Percentiles rank a stretch among this genome's conserved stretches.
phyloP scores from a whole-genome alignment of 2,329 filamentous ascomycete species.

The Cladosporium sp. region DNA sequence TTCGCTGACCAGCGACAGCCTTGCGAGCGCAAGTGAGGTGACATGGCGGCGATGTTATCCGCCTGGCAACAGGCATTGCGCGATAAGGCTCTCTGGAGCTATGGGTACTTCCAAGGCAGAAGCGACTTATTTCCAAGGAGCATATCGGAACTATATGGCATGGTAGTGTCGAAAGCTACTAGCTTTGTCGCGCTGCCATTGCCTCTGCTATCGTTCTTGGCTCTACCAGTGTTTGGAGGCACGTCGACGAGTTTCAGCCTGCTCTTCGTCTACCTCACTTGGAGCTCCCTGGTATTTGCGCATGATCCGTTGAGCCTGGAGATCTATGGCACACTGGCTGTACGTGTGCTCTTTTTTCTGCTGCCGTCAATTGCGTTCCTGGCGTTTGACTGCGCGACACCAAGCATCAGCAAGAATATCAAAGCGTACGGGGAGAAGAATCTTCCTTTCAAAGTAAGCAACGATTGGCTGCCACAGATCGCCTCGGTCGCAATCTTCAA shows the following conservation, averaged over 20 bases:
- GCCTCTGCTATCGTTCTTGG: conserved; percentile 58
- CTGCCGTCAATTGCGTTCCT: conserved; percentile 70
- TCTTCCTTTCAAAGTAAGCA: conserved; percentile 42
- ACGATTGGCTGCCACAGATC: conserved; percentile 45
- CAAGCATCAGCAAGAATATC: conserved; percentile 63
- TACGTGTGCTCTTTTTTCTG: conserved; percentile 68
- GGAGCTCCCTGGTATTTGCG: conserved; percentile 76
- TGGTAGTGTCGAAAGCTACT: conserved; percentile 24
- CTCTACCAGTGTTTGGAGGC: conserved; percentile 68
- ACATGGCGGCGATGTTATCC: conserved; percentile 13
- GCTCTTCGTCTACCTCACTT: conserved; percentile 86
- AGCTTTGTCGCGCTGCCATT: conserved; percentile 32
- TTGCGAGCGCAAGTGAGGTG: not conserved
- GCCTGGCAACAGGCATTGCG: conserved; percentile 21
- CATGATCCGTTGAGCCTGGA: conserved; percentile 73
- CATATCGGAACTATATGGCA: conserved; percentile 23
- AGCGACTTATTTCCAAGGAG: conserved; percentile 21
- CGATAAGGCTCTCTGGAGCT: conserved; percentile 24
- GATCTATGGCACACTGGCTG: conserved; percentile 62
- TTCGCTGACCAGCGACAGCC: not conserved
- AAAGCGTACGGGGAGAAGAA: conserved; percentile 61
- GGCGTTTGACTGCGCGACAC: conserved; percentile 65
- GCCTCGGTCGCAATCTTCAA: conserved; percentile 54
- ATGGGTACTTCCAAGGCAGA: conserved; percentile 31
- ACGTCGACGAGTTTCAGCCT: conserved; percentile 79